A percentile compares a stretch with the other conserved stretches of the same genome.
Conservation (phyloP, 192 early-diverging fungal genomes). For the Funneliformis geosporum region DNA sequence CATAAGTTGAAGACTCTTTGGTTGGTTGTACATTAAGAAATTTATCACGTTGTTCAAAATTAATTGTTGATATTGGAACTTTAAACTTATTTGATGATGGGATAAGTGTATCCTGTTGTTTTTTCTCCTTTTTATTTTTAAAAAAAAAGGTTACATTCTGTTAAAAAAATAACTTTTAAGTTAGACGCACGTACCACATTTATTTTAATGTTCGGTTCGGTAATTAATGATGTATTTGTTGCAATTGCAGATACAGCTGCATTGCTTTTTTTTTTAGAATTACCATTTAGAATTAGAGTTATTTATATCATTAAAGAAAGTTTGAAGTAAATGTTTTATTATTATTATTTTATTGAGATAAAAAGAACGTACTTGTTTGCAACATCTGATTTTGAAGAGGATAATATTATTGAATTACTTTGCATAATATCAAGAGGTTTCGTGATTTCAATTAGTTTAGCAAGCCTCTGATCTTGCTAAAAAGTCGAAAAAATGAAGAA, state of each 20-base stretch:
- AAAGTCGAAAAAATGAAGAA: not conserved
- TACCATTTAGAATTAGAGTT: not conserved
- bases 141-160: not conserved
- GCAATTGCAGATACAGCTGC: not conserved
- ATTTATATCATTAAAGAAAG: not conserved
- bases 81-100: not conserved
- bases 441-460: conserved; percentile 49
- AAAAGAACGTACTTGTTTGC: not conserved
- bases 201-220: not conserved
- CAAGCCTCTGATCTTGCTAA: conserved; percentile 47
- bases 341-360: too few relatives aligned
- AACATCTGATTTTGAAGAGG: not conserved
- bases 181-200: not conserved
- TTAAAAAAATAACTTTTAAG: not conserved
- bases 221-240: not conserved
- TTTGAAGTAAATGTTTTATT: not conserved
- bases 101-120: not conserved
- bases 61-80: not conserved
- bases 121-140: not conserved
- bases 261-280: not conserved
- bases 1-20: not conserved
- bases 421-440: conserved; percentile 46
- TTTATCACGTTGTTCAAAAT: not conserved
- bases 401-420: not conserved
- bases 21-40: not conserved